These are phyloP conservation scores for Ganoderma lingzhi DNA, from an alignment of 1,284 basidiomycete genomes.

Conservation along the genomic window DNA sequence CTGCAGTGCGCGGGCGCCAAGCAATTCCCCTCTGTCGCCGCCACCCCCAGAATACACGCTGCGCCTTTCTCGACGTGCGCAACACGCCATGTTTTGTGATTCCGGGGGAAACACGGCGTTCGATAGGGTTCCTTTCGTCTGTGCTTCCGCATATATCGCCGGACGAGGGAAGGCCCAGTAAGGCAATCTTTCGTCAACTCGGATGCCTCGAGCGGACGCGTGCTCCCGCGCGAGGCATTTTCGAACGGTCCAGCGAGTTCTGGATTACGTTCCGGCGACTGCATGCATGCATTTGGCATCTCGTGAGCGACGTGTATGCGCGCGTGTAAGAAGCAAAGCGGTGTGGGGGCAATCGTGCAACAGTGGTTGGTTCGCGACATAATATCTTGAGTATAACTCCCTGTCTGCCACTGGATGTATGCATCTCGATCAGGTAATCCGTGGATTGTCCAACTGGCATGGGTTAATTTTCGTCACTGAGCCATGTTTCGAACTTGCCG, in stretches of 20 bases:
- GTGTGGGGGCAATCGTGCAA: not conserved
- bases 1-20: not conserved
- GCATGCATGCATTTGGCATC: not conserved
- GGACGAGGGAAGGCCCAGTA: not conserved
- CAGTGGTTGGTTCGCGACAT: not conserved
- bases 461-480: not conserved
- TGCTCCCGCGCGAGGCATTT: not conserved
- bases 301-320: not conserved
- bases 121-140: not conserved
- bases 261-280: not conserved
- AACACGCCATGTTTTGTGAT: not conserved
- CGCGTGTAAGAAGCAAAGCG: not conserved
- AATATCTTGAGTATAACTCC: not conserved
- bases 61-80: not conserved
- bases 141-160: no score
- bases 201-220: not conserved
- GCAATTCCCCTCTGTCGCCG: not conserved
- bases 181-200: not conserved
- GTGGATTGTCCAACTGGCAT: not conserved
- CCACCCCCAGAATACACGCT: not conserved
- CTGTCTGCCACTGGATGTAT: not conserved
- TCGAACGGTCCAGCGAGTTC: not conserved
- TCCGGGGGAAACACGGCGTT: not conserved
- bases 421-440: not conserved
- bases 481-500: no score